A percentile compares a stretch with the other conserved stretches of the same genome.
Conservation (phyloP, 2,329 filamentous ascomycete species). For the Alternaria infectoria region DNA sequence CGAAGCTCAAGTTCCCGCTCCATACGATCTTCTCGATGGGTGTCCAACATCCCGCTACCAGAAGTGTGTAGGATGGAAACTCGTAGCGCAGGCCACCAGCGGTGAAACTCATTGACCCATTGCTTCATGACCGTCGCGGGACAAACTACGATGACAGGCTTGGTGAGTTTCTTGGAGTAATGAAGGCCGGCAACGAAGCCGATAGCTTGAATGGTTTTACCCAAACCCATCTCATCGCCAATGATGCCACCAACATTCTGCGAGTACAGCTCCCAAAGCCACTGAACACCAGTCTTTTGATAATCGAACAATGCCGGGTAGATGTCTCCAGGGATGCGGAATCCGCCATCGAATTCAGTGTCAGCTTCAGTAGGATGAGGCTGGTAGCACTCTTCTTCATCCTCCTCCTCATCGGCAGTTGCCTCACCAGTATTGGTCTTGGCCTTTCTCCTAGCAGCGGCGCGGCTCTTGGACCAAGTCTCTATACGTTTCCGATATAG, state of each 20-base stretch:
- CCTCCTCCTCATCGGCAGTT: conserved; percentile 39
- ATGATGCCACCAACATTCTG: conserved; percentile 93
- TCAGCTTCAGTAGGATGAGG: conserved; percentile 85
- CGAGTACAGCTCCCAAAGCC: conserved; percentile 90
- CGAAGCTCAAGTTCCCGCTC: conserved; percentile 66
- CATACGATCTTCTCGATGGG: conserved; percentile 64
- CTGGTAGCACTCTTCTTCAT: conserved; percentile 76
- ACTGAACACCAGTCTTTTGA: conserved; percentile 95
- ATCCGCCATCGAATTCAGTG: conserved; percentile 73
- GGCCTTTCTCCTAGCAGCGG: conserved; percentile 62
- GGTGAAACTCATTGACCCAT: conserved; percentile 98
- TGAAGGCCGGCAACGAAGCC: conserved; percentile 89
- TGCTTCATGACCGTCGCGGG: conserved; percentile 95
- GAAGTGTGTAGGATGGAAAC: conserved; percentile 96
- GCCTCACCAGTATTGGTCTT: conserved; percentile 42
- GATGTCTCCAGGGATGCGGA: conserved; percentile 89
- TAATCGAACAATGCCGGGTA: conserved; percentile 93
- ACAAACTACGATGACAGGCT: conserved; percentile 88
- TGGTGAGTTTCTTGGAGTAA: conserved; percentile 83
- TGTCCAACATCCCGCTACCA: conserved; percentile 93
- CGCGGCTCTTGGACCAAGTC: conserved; percentile 73
- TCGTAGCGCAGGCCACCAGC: conserved; percentile 98
- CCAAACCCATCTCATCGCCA: conserved; percentile 98
- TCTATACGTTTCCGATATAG: conserved; percentile 78
- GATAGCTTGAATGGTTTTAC: conserved; percentile 85